Evolutionary conservation across 1,139 yeast species (phyloP).

Genomic region (Magnusiomyces ingens): DNA sequence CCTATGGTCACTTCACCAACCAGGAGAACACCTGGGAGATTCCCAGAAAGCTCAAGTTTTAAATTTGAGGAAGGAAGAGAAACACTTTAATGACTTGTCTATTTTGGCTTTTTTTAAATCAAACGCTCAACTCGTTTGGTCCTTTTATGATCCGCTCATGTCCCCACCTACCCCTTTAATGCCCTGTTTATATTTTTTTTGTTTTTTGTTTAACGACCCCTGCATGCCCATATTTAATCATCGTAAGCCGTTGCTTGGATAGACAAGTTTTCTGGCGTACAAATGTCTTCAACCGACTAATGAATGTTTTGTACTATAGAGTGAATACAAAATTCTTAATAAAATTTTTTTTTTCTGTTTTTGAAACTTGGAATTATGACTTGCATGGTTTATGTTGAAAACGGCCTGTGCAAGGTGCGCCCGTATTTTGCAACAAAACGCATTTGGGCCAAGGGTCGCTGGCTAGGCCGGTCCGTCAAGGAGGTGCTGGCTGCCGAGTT

Average conservation of each 20-base stretch:
- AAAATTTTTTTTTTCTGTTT: not conserved
- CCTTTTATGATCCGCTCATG: constrained; percentile 8
- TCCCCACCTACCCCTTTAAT: not conserved
- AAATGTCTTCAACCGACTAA: constrained; percentile 17
- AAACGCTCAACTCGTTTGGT: constrained; percentile 29
- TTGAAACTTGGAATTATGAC: not conserved
- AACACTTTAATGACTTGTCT: constrained; percentile 5
- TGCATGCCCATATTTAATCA: constrained; percentile 3
- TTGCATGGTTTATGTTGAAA: constrained; percentile 8
- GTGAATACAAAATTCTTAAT: not conserved
- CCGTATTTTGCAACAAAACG: constrained; percentile 9
- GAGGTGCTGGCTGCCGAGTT: constrained; percentile 2
- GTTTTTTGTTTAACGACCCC: constrained; percentile 10
- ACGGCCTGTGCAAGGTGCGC: constrained; percentile 9
- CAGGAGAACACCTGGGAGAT: constrained; percentile 98
- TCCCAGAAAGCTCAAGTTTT: constrained; percentile 81
- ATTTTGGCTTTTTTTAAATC: constrained; percentile 11
- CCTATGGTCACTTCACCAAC: constrained; percentile 99
- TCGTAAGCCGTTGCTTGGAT: constrained; percentile 13
- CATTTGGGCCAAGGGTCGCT: constrained; percentile 12
- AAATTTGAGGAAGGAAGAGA: constrained; percentile 27
- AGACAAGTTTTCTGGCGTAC: constrained; percentile 14
- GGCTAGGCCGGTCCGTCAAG: constrained; percentile 9
- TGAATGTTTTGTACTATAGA: not conserved
- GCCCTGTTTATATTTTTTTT: constrained; percentile 1